phyloP scores from a whole-genome alignment of 2,329 filamentous ascomycete genomes.

The Dactylellina sp. region DNA sequence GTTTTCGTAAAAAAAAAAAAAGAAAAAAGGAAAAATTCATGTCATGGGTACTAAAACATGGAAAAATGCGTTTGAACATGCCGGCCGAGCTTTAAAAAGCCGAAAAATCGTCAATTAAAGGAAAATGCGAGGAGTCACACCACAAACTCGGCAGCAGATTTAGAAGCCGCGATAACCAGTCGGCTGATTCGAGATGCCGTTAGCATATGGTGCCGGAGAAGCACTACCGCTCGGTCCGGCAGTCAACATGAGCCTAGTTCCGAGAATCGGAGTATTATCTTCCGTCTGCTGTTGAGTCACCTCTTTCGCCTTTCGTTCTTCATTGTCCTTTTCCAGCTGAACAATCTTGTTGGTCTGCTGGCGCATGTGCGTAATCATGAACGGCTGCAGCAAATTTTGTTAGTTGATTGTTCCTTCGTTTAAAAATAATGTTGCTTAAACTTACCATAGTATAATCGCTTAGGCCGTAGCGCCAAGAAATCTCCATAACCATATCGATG shows the following conservation, averaged over 20 bases:
- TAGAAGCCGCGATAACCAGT: slow-evolving; percentile 77
- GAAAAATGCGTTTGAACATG: slow-evolving; percentile 38
- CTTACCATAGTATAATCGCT: slow-evolving; percentile 90
- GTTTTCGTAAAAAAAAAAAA: slow-evolving; percentile 34
- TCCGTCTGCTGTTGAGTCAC: slow-evolving; percentile 82
- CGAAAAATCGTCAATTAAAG: slow-evolving; percentile 11
- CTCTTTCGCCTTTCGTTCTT: slow-evolving; percentile 86
- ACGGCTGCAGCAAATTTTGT: slow-evolving; percentile 69
- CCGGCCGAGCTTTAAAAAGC: slow-evolving; percentile 12
- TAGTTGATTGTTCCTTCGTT: slow-evolving; percentile 16
- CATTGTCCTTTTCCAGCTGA: slow-evolving; percentile 90
- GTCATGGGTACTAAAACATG: slow-evolving; percentile 3
- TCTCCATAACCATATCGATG: slow-evolving; percentile 89
- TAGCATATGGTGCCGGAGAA: slow-evolving; percentile 79
- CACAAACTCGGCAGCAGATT: slow-evolving; percentile 42
- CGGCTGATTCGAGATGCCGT: slow-evolving; percentile 88
- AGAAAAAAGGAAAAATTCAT: neutral
- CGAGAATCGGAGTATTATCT: slow-evolving; percentile 92
- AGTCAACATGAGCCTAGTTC: slow-evolving; percentile 92
- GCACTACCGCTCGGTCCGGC: slow-evolving; percentile 76
- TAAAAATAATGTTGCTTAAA: neutral
- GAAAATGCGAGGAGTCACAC: slow-evolving; percentile 15
- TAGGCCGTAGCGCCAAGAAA: slow-evolving; percentile 95
- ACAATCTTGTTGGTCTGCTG: slow-evolving; percentile 90
- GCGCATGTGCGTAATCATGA: slow-evolving; percentile 98